phyloP scores from a whole-genome alignment of 176 grass and related monocot genomes.

The Pontederia crassipes region DNA sequence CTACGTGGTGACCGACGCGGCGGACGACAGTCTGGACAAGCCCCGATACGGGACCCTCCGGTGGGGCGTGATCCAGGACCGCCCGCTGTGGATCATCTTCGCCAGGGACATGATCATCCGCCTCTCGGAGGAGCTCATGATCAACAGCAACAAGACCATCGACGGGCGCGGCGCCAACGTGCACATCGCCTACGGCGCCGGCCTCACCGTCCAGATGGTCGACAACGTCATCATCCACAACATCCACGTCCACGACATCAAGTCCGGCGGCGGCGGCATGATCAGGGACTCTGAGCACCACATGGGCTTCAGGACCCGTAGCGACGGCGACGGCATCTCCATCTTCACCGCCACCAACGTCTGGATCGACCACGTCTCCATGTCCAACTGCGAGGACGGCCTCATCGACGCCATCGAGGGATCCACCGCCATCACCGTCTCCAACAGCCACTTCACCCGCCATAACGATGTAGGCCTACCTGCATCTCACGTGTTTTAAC shows the following conservation, averaged over 20 bases:
- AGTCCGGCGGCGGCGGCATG: not conserved
- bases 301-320: slow-evolving; percentile 1
- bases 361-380: slow-evolving; percentile 60
- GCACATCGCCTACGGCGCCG: slow-evolving; percentile 46
- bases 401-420: slow-evolving; percentile 56
- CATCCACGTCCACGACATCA: slow-evolving; percentile 15
- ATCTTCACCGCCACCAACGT: not conserved
- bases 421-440: slow-evolving; percentile 73
- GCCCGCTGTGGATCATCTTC: slow-evolving; percentile 74
- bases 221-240: slow-evolving; percentile 14
- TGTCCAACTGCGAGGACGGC: slow-evolving; percentile 53
- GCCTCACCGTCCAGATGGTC: slow-evolving; percentile 3
- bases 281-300: slow-evolving; percentile 7
- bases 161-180: slow-evolving; percentile 72
- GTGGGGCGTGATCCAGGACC: slow-evolving; percentile 41
- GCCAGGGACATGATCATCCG: slow-evolving; percentile 51
- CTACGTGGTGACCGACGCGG: slow-evolving; percentile 54
- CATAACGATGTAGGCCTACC: slow-evolving; percentile 43
- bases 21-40: slow-evolving; percentile 39
- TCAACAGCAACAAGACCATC: slow-evolving; percentile 71
- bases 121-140: slow-evolving; percentile 51
- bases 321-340: slow-evolving; percentile 8
- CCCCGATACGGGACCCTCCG: slow-evolving; percentile 55
- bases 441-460: slow-evolving; percentile 65
- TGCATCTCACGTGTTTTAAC: not conserved